A percentile compares a stretch with the other conserved stretches of the same genome.
phyloP scores from a whole-genome alignment of 78 protist genomes.

The Monocercomonoides exilis region DNA sequence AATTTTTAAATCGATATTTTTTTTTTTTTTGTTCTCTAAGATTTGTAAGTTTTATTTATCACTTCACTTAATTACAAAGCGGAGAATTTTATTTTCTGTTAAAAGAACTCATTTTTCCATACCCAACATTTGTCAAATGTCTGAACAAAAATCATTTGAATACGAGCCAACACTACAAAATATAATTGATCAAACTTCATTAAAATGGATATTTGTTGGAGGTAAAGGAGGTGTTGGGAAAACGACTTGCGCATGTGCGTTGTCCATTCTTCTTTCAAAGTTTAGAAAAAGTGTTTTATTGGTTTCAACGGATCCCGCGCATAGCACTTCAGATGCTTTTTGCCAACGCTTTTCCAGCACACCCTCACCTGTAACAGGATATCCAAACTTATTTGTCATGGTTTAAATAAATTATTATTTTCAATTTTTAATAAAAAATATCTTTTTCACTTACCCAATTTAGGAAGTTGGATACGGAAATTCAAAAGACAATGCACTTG shows the following conservation, averaged over 20 bases:
- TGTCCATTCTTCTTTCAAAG: conserved; percentile 31
- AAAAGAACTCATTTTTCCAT: no score
- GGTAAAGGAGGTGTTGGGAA: conserved; percentile 80
- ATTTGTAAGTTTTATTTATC: neutral
- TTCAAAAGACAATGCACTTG: no score
- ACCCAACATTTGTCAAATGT: no score
- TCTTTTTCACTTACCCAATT: no score
- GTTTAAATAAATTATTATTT: no score
- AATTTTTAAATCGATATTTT: neutral
- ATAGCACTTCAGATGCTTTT: conserved; percentile 41
- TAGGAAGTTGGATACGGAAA: no score
- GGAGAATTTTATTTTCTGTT: no score
- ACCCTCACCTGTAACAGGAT: conserved; percentile 72
- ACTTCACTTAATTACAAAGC: neutral
- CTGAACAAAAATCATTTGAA: no score
- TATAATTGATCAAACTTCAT: conserved; percentile 16
- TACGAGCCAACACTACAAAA: conserved; percentile 18
- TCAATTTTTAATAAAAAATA: no score
- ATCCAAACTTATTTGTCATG: conserved; percentile 71
- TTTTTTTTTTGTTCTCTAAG: neutral
- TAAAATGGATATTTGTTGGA: conserved; percentile 92
- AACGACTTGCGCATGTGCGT: conserved; percentile 44
- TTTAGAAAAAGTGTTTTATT: conserved; percentile 26
- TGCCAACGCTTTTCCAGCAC: conserved; percentile 30
- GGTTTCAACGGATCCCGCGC: conserved; percentile 63